These are phyloP conservation scores for Eimeria acervulina DNA, from an alignment of 169 alveolate genomes.

Conservation along the genomic window DNA sequence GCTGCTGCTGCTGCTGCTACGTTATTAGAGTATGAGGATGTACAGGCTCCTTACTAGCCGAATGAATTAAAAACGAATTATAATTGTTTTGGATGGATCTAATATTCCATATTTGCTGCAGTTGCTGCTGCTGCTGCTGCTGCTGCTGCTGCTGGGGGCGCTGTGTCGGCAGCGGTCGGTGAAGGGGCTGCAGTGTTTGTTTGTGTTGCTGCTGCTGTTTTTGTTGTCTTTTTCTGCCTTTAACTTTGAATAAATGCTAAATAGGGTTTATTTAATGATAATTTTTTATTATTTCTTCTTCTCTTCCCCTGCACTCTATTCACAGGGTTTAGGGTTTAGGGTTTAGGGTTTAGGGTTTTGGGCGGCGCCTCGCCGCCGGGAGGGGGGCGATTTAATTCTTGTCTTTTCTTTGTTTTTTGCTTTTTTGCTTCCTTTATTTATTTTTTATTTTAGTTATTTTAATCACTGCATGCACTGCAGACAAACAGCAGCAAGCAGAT, in stretches of 20 bases:
- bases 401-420: not conserved
- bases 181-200: not conserved
- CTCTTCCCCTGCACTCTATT: not conserved
- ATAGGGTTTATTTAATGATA: not conserved
- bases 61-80: not conserved
- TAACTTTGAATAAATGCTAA: not conserved
- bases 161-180: conserved; percentile 75
- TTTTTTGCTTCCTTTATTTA: not conserved
- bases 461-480: not conserved
- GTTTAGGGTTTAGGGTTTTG: too few species aligned
- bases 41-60: not conserved
- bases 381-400: not conserved
- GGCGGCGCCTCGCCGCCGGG: too few species aligned
- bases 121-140: conserved; percentile 11
- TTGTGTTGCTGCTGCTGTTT: not conserved
- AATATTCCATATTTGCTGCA: not conserved
- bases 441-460: too few species aligned
- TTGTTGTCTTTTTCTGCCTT: not conserved
- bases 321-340: too few species aligned
- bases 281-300: not conserved
- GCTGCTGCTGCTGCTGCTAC: too few species aligned
- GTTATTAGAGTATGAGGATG: too few species aligned
- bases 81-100: not conserved
- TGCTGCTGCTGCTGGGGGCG: conserved; percentile 2
- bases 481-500: conserved; percentile 2